Evolutionary conservation across 345 rosid species (phyloP).

Genomic region (Microcos paniculata): DNA sequence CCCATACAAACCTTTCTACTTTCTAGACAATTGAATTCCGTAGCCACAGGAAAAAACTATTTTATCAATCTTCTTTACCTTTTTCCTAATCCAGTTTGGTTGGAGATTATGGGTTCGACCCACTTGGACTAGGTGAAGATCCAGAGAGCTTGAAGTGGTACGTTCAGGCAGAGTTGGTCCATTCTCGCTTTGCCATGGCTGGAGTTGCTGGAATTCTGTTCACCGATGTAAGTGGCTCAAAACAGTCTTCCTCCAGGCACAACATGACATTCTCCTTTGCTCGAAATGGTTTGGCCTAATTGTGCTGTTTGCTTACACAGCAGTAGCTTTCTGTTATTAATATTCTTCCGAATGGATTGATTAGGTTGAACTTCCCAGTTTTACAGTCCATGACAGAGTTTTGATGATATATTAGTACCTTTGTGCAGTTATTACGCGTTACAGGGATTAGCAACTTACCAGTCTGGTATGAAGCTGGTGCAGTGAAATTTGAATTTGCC

Average conservation of each 20-base stretch:
- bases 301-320: background rate
- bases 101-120: conserved; percentile 93
- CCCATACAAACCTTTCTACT: background rate
- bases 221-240: conserved; percentile 60
- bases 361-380: background rate
- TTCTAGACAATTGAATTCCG: background rate
- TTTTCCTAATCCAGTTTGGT: conserved; percentile 46
- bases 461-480: conserved; percentile 96
- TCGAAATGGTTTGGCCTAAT: background rate
- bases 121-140: conserved; percentile 90
- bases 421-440: conserved; percentile 68
- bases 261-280: background rate
- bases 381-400: background rate
- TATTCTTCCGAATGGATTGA: background rate
- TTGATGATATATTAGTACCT: background rate
- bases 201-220: conserved; percentile 93
- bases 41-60: background rate
- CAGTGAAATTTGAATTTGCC: conserved; percentile 68
- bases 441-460: conserved; percentile 72
- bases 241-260: background rate
- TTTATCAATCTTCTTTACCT: background rate
- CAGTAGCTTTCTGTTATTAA: background rate
- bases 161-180: conserved; percentile 95
- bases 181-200: conserved; percentile 88
- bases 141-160: conserved; percentile 91